These are phyloP conservation scores for Plasmodium vivax DNA, from an alignment of 169 alveolate species.

Conservation along the genomic window DNA sequence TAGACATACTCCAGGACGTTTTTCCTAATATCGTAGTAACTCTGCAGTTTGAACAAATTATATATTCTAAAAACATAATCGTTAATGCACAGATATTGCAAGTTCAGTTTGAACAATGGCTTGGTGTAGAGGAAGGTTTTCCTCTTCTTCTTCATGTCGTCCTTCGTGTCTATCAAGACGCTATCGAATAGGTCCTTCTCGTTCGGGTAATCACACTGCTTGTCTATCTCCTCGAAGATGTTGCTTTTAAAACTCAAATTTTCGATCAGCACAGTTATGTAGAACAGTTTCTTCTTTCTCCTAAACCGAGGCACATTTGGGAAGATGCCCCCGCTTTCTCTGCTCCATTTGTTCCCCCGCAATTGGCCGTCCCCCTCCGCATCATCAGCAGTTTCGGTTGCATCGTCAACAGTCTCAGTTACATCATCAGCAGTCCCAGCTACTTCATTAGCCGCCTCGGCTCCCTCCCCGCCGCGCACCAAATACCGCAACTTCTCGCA, in stretches of 20 bases:
- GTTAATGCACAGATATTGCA: constrained; percentile 91
- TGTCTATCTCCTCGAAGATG: constrained; percentile 65
- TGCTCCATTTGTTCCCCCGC: background rate
- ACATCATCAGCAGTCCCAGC: too few species aligned
- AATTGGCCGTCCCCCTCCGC: background rate
- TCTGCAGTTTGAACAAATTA: constrained; percentile 89
- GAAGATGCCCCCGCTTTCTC: background rate
- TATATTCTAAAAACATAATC: constrained; percentile 92
- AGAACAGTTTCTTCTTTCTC: constrained; percentile 35
- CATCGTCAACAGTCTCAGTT: background rate
- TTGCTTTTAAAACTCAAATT: constrained; percentile 61
- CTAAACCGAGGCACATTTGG: background rate
- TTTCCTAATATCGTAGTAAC: constrained; percentile 90
- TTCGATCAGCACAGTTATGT: constrained; percentile 48
- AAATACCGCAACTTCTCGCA: constrained; percentile 49
- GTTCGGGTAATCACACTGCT: constrained; percentile 73
- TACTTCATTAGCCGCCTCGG: background rate
- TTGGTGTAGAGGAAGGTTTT: constrained; percentile 64
- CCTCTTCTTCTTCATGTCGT: constrained; percentile 34
- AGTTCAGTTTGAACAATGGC: constrained; percentile 91
- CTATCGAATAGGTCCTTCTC: constrained; percentile 69
- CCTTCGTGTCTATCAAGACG: constrained; percentile 60
- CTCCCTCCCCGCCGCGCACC: background rate
- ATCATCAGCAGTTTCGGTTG: background rate
- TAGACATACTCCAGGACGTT: constrained; percentile 89